Evolutionary conservation across 1,284 basidiomycete genomes (phyloP), one percentile per base, ranked within the genome.

Genomic region (Boletellus deceptivus): DNA sequence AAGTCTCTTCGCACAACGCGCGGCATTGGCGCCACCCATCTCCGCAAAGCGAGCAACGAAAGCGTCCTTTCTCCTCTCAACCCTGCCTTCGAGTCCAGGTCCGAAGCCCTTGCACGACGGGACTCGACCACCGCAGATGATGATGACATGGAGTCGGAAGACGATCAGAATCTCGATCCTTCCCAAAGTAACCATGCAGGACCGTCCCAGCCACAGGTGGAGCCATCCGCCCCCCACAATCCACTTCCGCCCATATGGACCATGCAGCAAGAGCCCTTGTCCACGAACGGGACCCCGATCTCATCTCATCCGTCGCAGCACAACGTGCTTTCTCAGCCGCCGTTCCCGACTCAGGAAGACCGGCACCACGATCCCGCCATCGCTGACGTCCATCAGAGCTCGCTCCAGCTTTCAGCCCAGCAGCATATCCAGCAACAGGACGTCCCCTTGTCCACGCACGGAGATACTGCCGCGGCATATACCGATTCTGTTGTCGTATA

Each of bases 51-150:
- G 16, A 68, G 69, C 48, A 67, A 68, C 3, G 62, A 68, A 42
- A 69, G 56, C 27, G 69, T 70, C 16, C 64, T 65, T 37, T 67
- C 62, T 17, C 71, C 72, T 22, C 61, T 73, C 48, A 72, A 71
- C 36, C 62, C 71, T 42, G 64, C 66, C 20, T 74, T 74, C 48
- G 66, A 67, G 49, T 57, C 59, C 36, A 61, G 62, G 25, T 56
- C 63, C 16, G 69, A 70, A 34, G 57, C 54, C 16, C 57, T 61
- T 20, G 55, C 57, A 37, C 62, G 61, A 33, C 64, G 59, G 25
- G 54, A 59, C 47, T 65, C 68, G 11, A 53, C 65, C 24, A 56
- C 55, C 34, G 67, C 52, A 42, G 68, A 68, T 7, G 65, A 70
- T 33, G 68, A 70, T 48, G 69, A 67, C 46, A 67, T 70, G 68